Conservation (phyloP, 2,329 filamentous ascomycete genomes). For the Colletotrichum simmondsii region DNA sequence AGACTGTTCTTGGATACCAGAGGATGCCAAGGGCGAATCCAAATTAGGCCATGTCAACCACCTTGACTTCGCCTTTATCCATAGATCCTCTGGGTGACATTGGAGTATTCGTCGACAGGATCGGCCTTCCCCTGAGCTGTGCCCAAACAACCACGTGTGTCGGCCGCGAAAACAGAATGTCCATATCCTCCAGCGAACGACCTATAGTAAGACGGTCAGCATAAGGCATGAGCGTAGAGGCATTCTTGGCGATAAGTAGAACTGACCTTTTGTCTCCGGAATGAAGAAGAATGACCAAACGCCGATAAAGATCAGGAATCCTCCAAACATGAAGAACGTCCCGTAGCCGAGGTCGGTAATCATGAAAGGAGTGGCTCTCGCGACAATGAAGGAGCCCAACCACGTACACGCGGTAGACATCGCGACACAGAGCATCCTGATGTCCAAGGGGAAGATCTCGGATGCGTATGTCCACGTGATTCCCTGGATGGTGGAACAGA, state of each 20-base stretch:
- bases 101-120: conserved; percentile 1
- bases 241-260: too few relatives aligned
- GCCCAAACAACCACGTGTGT: conserved; percentile 46
- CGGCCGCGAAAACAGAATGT: conserved; percentile 45
- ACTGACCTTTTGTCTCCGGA: conserved; percentile 60
- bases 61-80: too few relatives aligned
- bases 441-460: conserved; percentile 57
- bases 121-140: conserved; percentile 34
- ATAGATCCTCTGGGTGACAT: not conserved
- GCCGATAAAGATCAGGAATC: conserved; percentile 55
- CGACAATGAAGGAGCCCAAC: conserved; percentile 53
- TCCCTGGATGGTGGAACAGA: conserved; percentile 53
- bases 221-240: not conserved
- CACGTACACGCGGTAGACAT: conserved; percentile 49
- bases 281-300: conserved; percentile 61
- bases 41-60: too few relatives aligned
- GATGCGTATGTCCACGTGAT: conserved; percentile 57
- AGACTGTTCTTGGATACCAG: too few relatives aligned
- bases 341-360: conserved; percentile 56
- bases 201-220: conserved; percentile 30
- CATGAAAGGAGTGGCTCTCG: conserved; percentile 53
- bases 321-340: conserved; percentile 64
- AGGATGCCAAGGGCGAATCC: too few relatives aligned
- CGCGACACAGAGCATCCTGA: conserved; percentile 48
- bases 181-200: conserved; percentile 60